These are phyloP conservation scores for Phaeosphaeria sp. DNA, from an alignment of 2,329 filamentous ascomycete species.

Conservation along the genomic window DNA sequence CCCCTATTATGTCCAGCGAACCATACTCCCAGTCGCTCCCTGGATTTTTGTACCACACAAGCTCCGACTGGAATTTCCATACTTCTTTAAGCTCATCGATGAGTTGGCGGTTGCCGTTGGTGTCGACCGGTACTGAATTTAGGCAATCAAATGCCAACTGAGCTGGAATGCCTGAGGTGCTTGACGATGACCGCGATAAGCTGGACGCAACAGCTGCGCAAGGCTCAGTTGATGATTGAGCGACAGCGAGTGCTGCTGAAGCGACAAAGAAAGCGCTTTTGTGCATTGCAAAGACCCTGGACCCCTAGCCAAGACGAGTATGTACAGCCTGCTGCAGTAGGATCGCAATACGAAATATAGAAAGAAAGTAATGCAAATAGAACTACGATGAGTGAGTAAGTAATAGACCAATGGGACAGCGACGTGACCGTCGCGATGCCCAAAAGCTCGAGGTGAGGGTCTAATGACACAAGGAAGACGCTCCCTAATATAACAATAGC, in stretches of 20 bases:
- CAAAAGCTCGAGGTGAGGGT: conserved; percentile 2
- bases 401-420: not conserved
- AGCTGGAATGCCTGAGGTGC: conserved; percentile 17
- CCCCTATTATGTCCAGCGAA: conserved; percentile 40
- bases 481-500: conserved; percentile 8
- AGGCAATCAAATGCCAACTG: conserved; percentile 35
- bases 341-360: not conserved
- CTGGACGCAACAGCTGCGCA: conserved; percentile 24
- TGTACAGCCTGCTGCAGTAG: not conserved
- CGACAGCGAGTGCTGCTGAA: conserved; percentile 18
- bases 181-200: not conserved
- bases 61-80: conserved; percentile 46
- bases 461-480: not conserved
- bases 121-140: conserved; percentile 40
- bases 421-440: conserved; percentile 5
- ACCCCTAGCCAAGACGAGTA: not conserved
- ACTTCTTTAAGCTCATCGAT: conserved; percentile 39
- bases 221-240: conserved; percentile 25
- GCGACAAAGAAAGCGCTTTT: conserved; percentile 19
- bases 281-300: conserved; percentile 11
- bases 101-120: conserved; percentile 27
- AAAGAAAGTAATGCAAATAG: not conserved
- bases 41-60: conserved; percentile 44
- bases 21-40: conserved; percentile 42
- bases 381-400: not conserved